Evolutionary conservation across 805 yeast genomes (phyloP).

Genomic region (Debaryomyces hansenii): DNA sequence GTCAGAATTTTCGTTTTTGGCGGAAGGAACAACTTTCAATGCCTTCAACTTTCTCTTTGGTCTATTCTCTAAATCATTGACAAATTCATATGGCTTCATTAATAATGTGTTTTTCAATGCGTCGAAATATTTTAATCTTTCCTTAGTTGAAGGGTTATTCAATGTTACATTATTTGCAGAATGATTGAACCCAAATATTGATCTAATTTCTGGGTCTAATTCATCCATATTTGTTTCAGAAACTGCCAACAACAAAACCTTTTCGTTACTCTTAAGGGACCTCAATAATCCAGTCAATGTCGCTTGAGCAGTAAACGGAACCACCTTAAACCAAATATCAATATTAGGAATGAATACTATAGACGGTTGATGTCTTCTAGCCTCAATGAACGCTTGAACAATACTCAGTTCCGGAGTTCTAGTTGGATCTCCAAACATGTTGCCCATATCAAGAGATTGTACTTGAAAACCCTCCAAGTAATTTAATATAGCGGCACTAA

Average conservation of each 20-base stretch:
- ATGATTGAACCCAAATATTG: slow-evolving; percentile 56
- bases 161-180: slow-evolving; percentile 47
- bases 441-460: slow-evolving; percentile 80
- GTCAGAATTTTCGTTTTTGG: slow-evolving; percentile 26
- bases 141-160: slow-evolving; percentile 40
- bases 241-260: slow-evolving; percentile 71
- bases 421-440: slow-evolving; percentile 73
- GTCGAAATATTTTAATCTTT: slow-evolving; percentile 58
- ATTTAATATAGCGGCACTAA: slow-evolving; percentile 79
- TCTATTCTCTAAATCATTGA: slow-evolving; percentile 59
- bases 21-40: slow-evolving; percentile 30
- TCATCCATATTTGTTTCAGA: slow-evolving; percentile 50
- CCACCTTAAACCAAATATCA: slow-evolving; percentile 70
- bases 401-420: slow-evolving; percentile 80
- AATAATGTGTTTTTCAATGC: slow-evolving; percentile 52
- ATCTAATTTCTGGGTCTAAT: slow-evolving; percentile 46
- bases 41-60: slow-evolving; percentile 49
- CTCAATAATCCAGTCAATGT: slow-evolving; percentile 71
- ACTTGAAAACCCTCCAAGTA: slow-evolving; percentile 86
- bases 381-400: slow-evolving; percentile 83
- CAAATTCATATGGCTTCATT: slow-evolving; percentile 70
- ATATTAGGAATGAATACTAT: slow-evolving; percentile 81
- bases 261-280: slow-evolving; percentile 68
- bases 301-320: slow-evolving; percentile 68
- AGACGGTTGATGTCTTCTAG: slow-evolving; percentile 85